A percentile compares a stretch with the other conserved stretches of the same genome.
Conservation (phyloP, 306 rosid species). For the Rosa persica region DNA sequence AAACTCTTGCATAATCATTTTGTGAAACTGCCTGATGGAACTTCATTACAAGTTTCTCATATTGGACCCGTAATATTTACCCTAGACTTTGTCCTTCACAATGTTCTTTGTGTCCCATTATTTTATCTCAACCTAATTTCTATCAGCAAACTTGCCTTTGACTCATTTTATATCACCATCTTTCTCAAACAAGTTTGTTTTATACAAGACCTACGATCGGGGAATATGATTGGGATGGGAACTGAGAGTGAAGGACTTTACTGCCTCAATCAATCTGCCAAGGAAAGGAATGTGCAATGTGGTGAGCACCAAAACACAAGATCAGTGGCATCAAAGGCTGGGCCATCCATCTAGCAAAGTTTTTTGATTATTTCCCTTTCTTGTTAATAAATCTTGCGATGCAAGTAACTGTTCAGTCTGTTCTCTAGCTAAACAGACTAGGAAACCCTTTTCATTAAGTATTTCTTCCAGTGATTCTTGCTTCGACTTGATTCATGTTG, state of each 20-base stretch:
- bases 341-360: not conserved
- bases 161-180: too few relatives aligned
- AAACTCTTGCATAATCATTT: too few relatives aligned
- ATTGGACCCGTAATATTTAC: too few relatives aligned
- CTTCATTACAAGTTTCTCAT: too few relatives aligned
- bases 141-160: too few relatives aligned
- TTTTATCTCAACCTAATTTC: too few relatives aligned
- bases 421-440: not conserved
- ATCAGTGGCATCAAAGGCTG: not conserved
- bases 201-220: not conserved
- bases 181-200: not conserved
- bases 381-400: not conserved
- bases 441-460: not conserved
- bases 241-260: too few relatives aligned
- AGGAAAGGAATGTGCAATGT: too few relatives aligned
- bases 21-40: too few relatives aligned
- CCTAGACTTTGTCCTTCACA: too few relatives aligned
- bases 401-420: not conserved
- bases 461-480: not conserved
- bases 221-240: not conserved
- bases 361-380: not conserved
- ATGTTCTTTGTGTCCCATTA: too few relatives aligned
- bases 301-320: not conserved
- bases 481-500: not conserved
- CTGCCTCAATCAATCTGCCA: too few relatives aligned